Conservation (phyloP, 345 rosid species). For the Salix dunnii region DNA sequence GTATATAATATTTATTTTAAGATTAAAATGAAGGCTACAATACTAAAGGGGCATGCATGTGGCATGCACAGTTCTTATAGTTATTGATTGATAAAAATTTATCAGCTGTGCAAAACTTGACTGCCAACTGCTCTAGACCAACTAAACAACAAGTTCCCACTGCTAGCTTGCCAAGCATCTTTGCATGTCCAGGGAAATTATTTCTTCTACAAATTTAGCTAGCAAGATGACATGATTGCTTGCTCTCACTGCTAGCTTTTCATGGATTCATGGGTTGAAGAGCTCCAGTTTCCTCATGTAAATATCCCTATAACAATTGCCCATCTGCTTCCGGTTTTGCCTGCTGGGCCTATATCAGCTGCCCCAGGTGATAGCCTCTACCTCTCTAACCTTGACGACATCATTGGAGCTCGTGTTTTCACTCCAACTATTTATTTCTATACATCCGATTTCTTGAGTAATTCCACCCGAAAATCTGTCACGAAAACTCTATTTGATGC, state of each 20-base stretch:
- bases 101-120: constrained; percentile 21
- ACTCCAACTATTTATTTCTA: constrained; percentile 88
- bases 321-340: constrained; percentile 37
- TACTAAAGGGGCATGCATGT: too few relatives aligned
- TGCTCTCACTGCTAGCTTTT: not conserved
- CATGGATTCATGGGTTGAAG: constrained; percentile 67
- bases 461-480: constrained; percentile 20
- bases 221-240: not conserved
- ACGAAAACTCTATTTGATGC: constrained; percentile 46
- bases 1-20: not conserved
- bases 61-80: not conserved
- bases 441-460: constrained; percentile 10
- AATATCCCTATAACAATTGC: constrained; percentile 45
- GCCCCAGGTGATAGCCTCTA: constrained; percentile 49
- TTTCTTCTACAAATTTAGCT: constrained; percentile 22
- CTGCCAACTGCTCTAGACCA: constrained; percentile 33
- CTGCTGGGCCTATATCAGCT: constrained; percentile 55
- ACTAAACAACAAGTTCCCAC: constrained; percentile 18
- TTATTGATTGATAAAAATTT: not conserved
- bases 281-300: constrained; percentile 51
- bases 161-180: constrained; percentile 11
- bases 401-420: constrained; percentile 72
- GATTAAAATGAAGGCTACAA: too few relatives aligned
- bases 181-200: constrained; percentile 14
- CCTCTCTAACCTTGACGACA: constrained; percentile 85